These are phyloP conservation scores for Podospora appendiculata DNA, from an alignment of 495 filamentous ascomycete species.

Conservation along the genomic window DNA sequence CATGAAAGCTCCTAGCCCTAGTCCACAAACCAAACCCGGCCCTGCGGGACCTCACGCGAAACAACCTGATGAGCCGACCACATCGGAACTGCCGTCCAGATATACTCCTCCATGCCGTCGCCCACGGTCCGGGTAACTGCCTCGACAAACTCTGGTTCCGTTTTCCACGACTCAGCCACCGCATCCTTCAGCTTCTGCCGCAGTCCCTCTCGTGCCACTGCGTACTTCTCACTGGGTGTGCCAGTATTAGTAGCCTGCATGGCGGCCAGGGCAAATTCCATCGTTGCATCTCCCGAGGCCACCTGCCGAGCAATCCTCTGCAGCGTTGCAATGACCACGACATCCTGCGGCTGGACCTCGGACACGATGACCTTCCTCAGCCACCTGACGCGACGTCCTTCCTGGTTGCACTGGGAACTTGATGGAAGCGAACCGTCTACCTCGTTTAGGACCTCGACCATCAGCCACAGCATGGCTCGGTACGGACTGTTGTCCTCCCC, in stretches of 20 bases:
- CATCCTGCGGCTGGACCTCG: not conserved
- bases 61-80: not conserved
- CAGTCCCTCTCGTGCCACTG: not conserved
- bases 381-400: not conserved
- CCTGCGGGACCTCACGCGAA: not conserved
- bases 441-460: not conserved
- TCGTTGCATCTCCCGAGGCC: not conserved
- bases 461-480: not conserved
- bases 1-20: not conserved
- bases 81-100: conserved; percentile 1
- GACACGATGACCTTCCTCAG: conserved; percentile 3
- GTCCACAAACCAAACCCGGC: conserved; percentile 1
- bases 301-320: not conserved
- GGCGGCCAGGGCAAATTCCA: not conserved
- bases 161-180: not conserved
- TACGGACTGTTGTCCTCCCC: not conserved
- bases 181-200: not conserved
- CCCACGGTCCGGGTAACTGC: not conserved
- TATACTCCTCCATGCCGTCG: conserved; percentile 6
- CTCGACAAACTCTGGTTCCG: not conserved
- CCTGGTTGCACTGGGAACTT: too few species aligned
- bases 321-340: not conserved
- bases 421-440: not conserved
- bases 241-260: not conserved
- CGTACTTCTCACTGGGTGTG: not conserved